Evolutionary conservation across 805 yeast genomes (phyloP).

Genomic region (Zygotorulaspora danielsina): DNA sequence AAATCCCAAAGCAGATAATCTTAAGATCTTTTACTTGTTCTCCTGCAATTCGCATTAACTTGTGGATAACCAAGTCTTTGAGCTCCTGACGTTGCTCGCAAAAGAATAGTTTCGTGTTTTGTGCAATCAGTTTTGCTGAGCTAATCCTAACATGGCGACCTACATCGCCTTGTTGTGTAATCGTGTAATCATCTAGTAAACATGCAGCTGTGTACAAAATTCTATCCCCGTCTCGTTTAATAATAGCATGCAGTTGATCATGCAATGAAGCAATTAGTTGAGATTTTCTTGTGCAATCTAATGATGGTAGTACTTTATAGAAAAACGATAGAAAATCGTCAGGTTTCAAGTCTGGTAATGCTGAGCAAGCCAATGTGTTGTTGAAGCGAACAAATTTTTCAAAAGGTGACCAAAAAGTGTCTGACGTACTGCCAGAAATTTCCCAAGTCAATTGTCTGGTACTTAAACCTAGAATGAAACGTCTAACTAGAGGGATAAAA

Average conservation of each 20-base stretch:
- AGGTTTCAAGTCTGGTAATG: constrained; percentile 17
- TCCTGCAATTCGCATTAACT: constrained; percentile 52
- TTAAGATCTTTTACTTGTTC: constrained; percentile 61
- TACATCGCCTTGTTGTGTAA: constrained; percentile 85
- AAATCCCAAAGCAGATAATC: constrained; percentile 22
- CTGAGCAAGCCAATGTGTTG: constrained; percentile 18
- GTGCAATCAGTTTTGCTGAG: constrained; percentile 26
- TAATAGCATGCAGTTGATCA: constrained; percentile 4
- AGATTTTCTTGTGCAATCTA: constrained; percentile 22
- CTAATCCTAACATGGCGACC: constrained; percentile 68
- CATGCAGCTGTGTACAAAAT: constrained; percentile 17
- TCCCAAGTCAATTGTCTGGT: constrained; percentile 2
- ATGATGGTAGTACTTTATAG: constrained; percentile 1
- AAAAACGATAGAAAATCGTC: constrained; percentile 10
- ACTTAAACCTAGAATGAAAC: constrained; percentile 1
- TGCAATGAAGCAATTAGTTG: constrained; percentile 15
- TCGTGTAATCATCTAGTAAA: constrained; percentile 70
- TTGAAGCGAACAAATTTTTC: constrained; percentile 18
- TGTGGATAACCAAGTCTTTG: constrained; percentile 27
- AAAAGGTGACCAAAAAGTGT: constrained; percentile 11
- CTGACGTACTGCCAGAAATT: constrained; percentile 1
- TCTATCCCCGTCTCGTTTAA: not conserved
- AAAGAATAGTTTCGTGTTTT: constrained; percentile 8
- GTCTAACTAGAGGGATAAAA: constrained; percentile 4
- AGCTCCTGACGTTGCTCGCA: constrained; percentile 5